These are phyloP conservation scores for Flaveria floridana DNA, from an alignment of 140 eudicot genomes.

Conservation along the genomic window DNA sequence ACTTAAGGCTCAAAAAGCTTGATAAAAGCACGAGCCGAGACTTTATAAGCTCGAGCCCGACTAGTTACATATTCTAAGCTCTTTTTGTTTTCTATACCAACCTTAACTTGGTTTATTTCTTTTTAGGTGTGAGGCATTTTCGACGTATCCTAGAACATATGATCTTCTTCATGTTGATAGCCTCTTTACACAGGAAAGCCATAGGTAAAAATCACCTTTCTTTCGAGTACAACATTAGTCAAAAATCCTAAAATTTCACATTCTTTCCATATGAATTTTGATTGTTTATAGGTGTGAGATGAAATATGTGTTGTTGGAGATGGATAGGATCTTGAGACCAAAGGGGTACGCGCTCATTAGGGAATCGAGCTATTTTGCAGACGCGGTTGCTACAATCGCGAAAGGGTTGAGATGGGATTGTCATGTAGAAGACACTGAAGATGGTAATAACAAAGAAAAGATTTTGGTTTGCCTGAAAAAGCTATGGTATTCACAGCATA, in stretches of 20 bases:
- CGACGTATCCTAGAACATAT: constrained; percentile 96
- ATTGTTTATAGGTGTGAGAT: constrained; percentile 58
- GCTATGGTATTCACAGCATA: constrained; percentile 47
- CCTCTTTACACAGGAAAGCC: constrained; percentile 84
- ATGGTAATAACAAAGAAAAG: constrained; percentile 47
- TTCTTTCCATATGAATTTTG: not conserved
- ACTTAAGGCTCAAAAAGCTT: not conserved
- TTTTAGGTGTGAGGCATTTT: constrained; percentile 93
- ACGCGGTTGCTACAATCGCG: constrained; percentile 47
- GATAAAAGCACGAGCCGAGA: no score
- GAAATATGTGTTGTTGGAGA: constrained; percentile 66
- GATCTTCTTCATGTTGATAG: constrained; percentile 88
- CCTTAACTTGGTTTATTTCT: constrained; percentile 15
- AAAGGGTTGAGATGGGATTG: constrained; percentile 76
- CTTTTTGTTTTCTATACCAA: not conserved
- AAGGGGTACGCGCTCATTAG: constrained; percentile 57
- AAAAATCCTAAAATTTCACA: not conserved
- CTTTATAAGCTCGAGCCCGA: no score
- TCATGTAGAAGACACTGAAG: constrained; percentile 47
- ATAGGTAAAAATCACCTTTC: constrained; percentile 53
- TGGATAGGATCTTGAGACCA: constrained; percentile 77
- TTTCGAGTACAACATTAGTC: constrained; percentile 1
- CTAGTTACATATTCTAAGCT: no score
- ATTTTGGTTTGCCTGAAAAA: constrained; percentile 47
- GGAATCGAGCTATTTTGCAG: constrained; percentile 55